phyloP scores from a whole-genome alignment of 495 filamentous ascomycete species.

The Penicillium crystallinum region DNA sequence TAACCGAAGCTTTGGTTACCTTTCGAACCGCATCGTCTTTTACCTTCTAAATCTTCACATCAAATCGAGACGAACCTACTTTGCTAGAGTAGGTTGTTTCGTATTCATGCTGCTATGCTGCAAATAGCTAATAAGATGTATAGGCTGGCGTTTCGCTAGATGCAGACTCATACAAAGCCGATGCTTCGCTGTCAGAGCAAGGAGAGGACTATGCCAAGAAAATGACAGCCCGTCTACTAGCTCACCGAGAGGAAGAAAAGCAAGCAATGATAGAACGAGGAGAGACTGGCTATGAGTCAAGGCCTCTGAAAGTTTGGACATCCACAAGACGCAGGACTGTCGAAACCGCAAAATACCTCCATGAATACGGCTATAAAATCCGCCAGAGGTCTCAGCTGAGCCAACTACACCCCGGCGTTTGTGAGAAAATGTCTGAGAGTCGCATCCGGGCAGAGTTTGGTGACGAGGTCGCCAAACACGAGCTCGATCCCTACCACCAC shows the following conservation, averaged over 20 bases:
- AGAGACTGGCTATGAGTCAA: conserved; percentile 61
- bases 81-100: conserved; percentile 62
- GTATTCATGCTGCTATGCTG: background rate
- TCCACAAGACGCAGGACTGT: conserved; percentile 85
- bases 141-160: conserved; percentile 62
- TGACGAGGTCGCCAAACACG: conserved; percentile 87
- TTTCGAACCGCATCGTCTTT: conserved; percentile 94
- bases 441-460: conserved; percentile 75
- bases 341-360: conserved; percentile 80
- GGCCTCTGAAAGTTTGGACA: conserved; percentile 87
- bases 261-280: conserved; percentile 62
- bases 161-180: conserved; percentile 84
- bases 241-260: conserved; percentile 77
- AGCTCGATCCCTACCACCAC: conserved; percentile 94
- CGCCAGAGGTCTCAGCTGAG: conserved; percentile 92
- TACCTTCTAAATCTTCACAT: conserved; percentile 97
- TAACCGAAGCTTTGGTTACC: conserved; percentile 90
- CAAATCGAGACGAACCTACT: conserved; percentile 89
- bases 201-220: conserved; percentile 81
- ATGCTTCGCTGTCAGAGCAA: conserved; percentile 75
- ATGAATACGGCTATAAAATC: conserved; percentile 73
- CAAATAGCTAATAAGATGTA: background rate
- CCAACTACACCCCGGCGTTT: conserved; percentile 92
- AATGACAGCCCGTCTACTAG: conserved; percentile 76
- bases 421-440: conserved; percentile 83